Conservation (phyloP, 768 basidiomycete species). For the Symmetrospora coprosmae region DNA sequence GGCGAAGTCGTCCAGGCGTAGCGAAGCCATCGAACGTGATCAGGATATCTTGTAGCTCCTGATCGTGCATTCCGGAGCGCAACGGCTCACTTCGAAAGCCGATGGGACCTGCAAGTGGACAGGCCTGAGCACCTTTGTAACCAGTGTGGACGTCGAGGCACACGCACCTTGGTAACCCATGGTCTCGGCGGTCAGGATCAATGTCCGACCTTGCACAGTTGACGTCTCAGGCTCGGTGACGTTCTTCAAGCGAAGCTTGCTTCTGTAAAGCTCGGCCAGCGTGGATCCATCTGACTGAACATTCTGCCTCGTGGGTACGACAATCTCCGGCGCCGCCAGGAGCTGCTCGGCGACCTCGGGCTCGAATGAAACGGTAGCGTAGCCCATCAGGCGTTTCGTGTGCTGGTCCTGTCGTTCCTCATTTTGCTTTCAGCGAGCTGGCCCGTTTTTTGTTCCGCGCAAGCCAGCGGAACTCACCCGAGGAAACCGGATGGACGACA, state of each 20-base stretch:
- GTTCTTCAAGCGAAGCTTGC: neutral
- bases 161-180: neutral
- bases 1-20: neutral
- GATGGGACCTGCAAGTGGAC: neutral
- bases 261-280: neutral
- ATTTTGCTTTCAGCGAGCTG: neutral
- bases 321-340: neutral
- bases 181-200: neutral
- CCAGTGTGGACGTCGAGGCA: neutral
- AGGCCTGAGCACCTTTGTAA: neutral
- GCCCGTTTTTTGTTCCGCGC: neutral
- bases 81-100: neutral
- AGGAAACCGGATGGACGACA: neutral
- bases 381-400: neutral
- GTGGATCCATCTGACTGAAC: neutral
- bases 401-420: neutral
- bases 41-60: conserved; percentile 8
- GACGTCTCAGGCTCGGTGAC: neutral
- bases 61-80: neutral
- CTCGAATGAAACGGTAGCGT: neutral
- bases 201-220: neutral
- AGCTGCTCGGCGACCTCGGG: neutral
- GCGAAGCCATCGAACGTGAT: conserved; percentile 10
- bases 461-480: neutral
- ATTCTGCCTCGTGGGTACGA: neutral